These are phyloP conservation scores for Hypoxylon sp. DNA, from an alignment of 2,329 filamentous ascomycete genomes.

Conservation along the genomic window DNA sequence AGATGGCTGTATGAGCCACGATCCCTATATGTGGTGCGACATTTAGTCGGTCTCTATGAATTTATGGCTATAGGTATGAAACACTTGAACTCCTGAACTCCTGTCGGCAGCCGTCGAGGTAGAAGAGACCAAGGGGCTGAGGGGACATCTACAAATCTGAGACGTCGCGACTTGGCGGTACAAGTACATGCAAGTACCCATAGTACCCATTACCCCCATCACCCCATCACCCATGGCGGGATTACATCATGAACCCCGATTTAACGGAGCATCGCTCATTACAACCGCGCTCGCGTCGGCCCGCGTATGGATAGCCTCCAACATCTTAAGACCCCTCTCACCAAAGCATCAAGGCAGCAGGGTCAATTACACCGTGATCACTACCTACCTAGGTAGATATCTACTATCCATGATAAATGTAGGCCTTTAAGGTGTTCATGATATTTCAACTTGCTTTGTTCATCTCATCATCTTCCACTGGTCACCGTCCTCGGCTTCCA, in stretches of 20 bases:
- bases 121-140: no score
- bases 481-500: constrained; percentile 58
- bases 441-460: constrained; percentile 43
- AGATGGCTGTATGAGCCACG: constrained; percentile 22
- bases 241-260: constrained; percentile 31
- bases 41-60: constrained; percentile 7
- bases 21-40: constrained; percentile 16
- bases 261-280: constrained; percentile 12
- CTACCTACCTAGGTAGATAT: constrained; percentile 9
- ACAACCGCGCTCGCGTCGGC: constrained; percentile 12
- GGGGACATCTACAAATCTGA: constrained; percentile 6
- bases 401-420: constrained; percentile 5
- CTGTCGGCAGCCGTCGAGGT: no score
- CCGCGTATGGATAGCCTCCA: constrained; percentile 8
- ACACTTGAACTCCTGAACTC: neutral
- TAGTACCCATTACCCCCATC: constrained; percentile 4
- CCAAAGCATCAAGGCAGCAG: neutral
- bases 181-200: constrained; percentile 8
- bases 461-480: constrained; percentile 37
- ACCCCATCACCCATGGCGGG: neutral
- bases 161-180: constrained; percentile 23
- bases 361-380: neutral
- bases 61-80: neutral
- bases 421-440: constrained; percentile 16
- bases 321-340: no score